A percentile compares a stretch with the other conserved stretches of the same genome.
phyloP scores from a whole-genome alignment of 106 monocot species.

The Allium sativum region DNA sequence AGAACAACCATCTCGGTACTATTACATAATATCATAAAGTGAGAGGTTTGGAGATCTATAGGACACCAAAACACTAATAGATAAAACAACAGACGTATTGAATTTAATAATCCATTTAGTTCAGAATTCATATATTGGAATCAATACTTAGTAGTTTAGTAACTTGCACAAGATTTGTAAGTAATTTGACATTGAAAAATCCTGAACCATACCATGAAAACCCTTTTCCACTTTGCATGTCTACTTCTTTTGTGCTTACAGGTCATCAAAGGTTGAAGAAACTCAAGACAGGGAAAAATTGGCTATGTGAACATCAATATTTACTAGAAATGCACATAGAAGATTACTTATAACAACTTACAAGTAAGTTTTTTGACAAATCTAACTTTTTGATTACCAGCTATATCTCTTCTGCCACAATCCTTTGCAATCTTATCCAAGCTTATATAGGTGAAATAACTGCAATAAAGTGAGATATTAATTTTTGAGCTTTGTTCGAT shows the following conservation, averaged over 20 bases:
- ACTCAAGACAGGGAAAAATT: background rate
- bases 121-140: no score
- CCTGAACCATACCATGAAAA: slow-evolving; percentile 14
- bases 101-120: no score
- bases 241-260: slow-evolving; percentile 1
- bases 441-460: slow-evolving; percentile 76
- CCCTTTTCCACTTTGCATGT: slow-evolving; percentile 5
- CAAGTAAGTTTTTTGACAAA: background rate
- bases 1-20: slow-evolving; percentile 20
- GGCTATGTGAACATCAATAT: background rate
- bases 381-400: slow-evolving; percentile 12
- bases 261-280: no score
- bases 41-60: no score
- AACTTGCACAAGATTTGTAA: no score
- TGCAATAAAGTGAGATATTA: slow-evolving; percentile 13
- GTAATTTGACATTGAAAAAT: background rate
- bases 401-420: slow-evolving; percentile 11
- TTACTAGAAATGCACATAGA: no score
- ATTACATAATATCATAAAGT: background rate
- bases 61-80: no score
- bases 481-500: no score
- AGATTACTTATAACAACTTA: background rate
- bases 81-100: no score
- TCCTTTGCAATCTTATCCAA: slow-evolving; percentile 47
- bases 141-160: no score